Evolutionary conservation across 148 eudicot genomes (phyloP), one percentile per base, ranked within the genome.

Genomic region (Cornus florida): DNA sequence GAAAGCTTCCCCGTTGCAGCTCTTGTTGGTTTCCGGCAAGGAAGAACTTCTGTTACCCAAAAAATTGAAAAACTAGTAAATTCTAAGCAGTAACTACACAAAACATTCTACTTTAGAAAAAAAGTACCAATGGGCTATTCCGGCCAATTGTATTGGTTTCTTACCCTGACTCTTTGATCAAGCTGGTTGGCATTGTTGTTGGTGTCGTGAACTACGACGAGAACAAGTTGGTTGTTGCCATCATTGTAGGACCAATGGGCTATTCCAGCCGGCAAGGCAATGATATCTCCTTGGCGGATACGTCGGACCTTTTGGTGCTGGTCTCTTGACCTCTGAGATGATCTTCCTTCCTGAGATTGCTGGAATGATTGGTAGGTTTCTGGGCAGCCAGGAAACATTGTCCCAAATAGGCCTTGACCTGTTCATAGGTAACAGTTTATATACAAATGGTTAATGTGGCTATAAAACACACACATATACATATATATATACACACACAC

Each of bases 1-100:
- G 38, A 6, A 28, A 22, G 56, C 70, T 56, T 57, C 65, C 67
- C 41, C 41, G 31, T 22, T 28, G 43, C 17, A n/a, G 67, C 16
- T 69, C 57, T 41, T 33, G 81, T 8, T 68, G 69, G 74, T 83
- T 83, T 57, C 88, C 86, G 22, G 83, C 88, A 5, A 86, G 77
- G 81, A 82, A 82, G 74, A 83, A 86, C 23, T 64, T 86, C 83
- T 85, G 64, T 41, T 35, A 33, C 67, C 31, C 65, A 6, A 43
- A 9, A 43, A 0, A 43, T 43, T 43, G 48, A 0, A 9, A 43
- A 43, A 43, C 48, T 43, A 43, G 48, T 7, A 43, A 43, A 8
- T 6, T 6, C 9, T 6, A 43, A 43, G 1, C 48, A 43, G 5
- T 43, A 9, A 6, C 48, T 43, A 43, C 48, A 43, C 48, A 43